Evolutionary conservation across 768 basidiomycete genomes (phyloP).

Genomic region (Lactarius akahatsu): DNA sequence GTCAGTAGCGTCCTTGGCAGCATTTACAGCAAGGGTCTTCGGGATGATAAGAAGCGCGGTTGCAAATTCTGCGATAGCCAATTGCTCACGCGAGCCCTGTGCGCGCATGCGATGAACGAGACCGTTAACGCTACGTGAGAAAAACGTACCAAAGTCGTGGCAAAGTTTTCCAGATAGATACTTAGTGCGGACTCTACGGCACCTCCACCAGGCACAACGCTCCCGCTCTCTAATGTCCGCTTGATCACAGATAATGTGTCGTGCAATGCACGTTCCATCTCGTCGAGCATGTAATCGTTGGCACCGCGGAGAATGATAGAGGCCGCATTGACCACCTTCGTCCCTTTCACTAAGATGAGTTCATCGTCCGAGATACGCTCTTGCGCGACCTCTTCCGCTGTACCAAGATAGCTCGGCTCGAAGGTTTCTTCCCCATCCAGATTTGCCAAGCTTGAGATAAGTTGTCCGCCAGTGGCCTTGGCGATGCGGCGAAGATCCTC

Average conservation of each 20-base stretch:
- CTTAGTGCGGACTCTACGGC: slow-evolving; percentile 96
- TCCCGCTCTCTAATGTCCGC: slow-evolving; percentile 92
- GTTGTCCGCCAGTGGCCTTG: slow-evolving; percentile 92
- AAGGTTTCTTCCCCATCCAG: slow-evolving; percentile 98
- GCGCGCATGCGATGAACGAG: not conserved
- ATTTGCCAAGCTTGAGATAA: slow-evolving; percentile 91
- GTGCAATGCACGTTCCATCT: slow-evolving; percentile 97
- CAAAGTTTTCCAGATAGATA: slow-evolving; percentile 98
- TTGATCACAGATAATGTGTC: slow-evolving; percentile 95
- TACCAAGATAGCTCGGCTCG: slow-evolving; percentile 86
- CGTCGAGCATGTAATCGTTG: slow-evolving; percentile 98
- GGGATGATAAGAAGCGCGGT: slow-evolving; percentile 90
- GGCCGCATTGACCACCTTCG: slow-evolving; percentile 90
- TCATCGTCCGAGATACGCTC: slow-evolving; percentile 99
- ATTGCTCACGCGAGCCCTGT: slow-evolving; percentile 95
- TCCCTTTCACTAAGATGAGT: slow-evolving; percentile 95
- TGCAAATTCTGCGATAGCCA: slow-evolving; percentile 99
- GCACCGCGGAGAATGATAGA: slow-evolving; percentile 95
- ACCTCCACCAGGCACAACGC: slow-evolving; percentile 95
- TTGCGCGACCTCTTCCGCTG: slow-evolving; percentile 93
- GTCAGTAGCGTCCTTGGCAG: slow-evolving; percentile 97
- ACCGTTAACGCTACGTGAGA: slow-evolving; percentile 4
- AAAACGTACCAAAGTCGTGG: slow-evolving; percentile 83
- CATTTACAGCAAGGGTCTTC: slow-evolving; percentile 95
- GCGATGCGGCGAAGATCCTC: slow-evolving; percentile 97